Evolutionary conservation across 148 eudicot genomes (phyloP), one percentile per base, ranked within the genome.

Genomic region (Rhododendron molle): DNA sequence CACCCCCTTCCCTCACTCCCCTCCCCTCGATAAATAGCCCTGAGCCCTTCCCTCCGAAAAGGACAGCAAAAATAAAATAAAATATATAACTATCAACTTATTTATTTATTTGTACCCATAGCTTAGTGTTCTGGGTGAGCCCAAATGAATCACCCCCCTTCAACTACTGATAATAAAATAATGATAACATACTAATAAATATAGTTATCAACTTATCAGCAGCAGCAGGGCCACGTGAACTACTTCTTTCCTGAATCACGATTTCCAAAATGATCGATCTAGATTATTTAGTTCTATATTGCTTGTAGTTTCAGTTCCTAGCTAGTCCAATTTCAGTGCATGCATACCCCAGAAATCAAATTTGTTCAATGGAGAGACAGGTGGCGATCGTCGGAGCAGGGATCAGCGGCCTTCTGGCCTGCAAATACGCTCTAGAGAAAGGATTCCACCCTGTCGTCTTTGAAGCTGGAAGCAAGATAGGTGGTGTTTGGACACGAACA

Each of bases 401-500:
- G 34, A 84, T 88, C 11, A 88, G 90, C 54, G 92, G 92, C 26
- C 84, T 90, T 11, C 81, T 88, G 4, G 92, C 92, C 34, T 90
- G 92, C 85, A 90, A 87, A 73, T 84, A 90, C 83, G 5, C 71
- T 3, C 13, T 83, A 10, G 82, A 83, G 15, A 90, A 88, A 40
- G 92, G 90, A 1, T 86, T 88, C n/a, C 23, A 30, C 38, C 92
- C 92, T 0, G 18, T 85, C 0, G 89, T 90, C 21, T 88, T 90
- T 78, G 92, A 90, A 65, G 76, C 88, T 3, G 10, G 78, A 14
- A 78, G 73, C 43, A 7, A 60, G 81, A 20, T 89, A 18, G 93
- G 93, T 0, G 93, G 93, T 13, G 88, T 88, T 1, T 91, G 93
- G 93, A 13, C 88, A 21, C 58, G 67, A 11, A 89, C 91, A 16